Percentiles rank a stretch among this genome's conserved stretches.
These are phyloP conservation scores for Aeminium ludgeri DNA, from an alignment of 495 filamentous ascomycete genomes.

Conservation along the genomic window DNA sequence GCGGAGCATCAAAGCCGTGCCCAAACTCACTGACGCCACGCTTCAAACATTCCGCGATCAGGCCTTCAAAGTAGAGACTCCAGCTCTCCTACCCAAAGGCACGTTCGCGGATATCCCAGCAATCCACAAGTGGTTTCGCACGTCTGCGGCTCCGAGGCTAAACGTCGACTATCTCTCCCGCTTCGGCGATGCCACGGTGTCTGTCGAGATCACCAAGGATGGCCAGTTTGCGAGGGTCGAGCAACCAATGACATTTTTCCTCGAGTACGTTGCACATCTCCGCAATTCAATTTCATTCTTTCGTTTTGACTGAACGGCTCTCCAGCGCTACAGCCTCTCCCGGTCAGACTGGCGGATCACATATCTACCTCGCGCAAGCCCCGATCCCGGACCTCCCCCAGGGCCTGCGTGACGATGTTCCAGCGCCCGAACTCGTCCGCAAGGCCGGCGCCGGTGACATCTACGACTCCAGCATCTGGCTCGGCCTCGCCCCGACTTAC, in stretches of 20 bases:
- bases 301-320: conserved; percentile 5
- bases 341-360: neutral
- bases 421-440: conserved; percentile 45
- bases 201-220: conserved; percentile 37
- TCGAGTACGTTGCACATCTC: conserved; percentile 33
- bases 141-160: conserved; percentile 17
- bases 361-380: conserved; percentile 74
- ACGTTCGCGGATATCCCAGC: conserved; percentile 34
- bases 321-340: conserved; percentile 8
- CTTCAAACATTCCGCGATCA: conserved; percentile 32
- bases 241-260: conserved; percentile 40
- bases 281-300: conserved; percentile 8
- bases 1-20: neutral
- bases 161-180: conserved; percentile 34
- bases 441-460: conserved; percentile 52
- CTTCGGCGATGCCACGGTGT: conserved; percentile 36
- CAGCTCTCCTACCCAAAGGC: conserved; percentile 32
- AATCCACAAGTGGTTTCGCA: conserved; percentile 36
- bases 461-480: conserved; percentile 75
- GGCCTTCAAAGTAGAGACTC: conserved; percentile 32
- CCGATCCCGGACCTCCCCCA: conserved; percentile 48
- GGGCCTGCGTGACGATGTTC: conserved; percentile 45
- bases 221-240: conserved; percentile 36
- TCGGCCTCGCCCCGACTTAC: conserved; percentile 68
- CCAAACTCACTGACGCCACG: conserved; percentile 8